Base-by-base conservation (phyloP, 192 early-diverging fungal genomes). In the Glomus cerebriforme region DNA sequence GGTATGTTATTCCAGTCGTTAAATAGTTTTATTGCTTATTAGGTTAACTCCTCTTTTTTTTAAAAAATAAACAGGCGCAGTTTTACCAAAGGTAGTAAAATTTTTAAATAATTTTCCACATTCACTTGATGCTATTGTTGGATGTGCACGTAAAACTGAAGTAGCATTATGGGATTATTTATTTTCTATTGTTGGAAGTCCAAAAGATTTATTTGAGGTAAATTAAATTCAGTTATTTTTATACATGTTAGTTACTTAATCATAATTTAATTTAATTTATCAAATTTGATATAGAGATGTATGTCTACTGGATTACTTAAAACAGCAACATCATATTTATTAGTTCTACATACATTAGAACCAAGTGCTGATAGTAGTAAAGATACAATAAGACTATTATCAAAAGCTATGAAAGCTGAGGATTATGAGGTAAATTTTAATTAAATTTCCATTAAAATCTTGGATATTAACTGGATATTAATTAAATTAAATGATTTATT, bases 121-220 rank as follows among this genome's bases (percentile, higher is more conserved):
- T 72, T 88, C 89, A 59, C 81, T 95, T 49, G 97, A 98, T 66
- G 91, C 96, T 27, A 94, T 99, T 81, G 96, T 95, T 13, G 92
- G 95, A 35, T 98, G 97, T 81, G 97, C 98, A 7, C 86, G 98
- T 74, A 99, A 99, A 82, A 95, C 95, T n/a, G 98, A 99, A 81
- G 92, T 95, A 0, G 89, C 95, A 17, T 86, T 96, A 47, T 99
- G 98, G 98, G 86, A 90, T 24, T 91, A 90, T 63, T 87, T 98
- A 65, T 98, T 98, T 84, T 85, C 87, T 2, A 89, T 92, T 74
- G 92, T 95, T 1, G 98, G 96, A 12, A 92, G 96, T 32, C 92
- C 95, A 1, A 91, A 92, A 58, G 87, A 84, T 27, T 88, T 99
- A 58, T 99, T 98, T 83, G 87, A 93, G 85, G 93, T 94, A 90